A percentile compares a stretch with the other conserved stretches of the same genome.
These are phyloP conservation scores for Lachnellula occidentalis DNA, from an alignment of 2,329 filamentous ascomycete species.

Conservation along the genomic window DNA sequence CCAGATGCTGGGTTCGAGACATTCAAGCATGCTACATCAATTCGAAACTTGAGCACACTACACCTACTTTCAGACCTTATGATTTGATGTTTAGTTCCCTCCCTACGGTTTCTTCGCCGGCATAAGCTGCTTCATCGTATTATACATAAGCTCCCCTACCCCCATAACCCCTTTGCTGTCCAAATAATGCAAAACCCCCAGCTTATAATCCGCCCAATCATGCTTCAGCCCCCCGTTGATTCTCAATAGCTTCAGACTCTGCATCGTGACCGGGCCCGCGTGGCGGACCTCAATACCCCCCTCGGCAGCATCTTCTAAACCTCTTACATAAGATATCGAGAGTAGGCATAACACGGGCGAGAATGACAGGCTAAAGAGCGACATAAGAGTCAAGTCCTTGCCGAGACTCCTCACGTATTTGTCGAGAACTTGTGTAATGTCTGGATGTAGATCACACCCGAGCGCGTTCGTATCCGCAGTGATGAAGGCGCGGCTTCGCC, in stretches of 20 bases:
- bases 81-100: not conserved
- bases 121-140: slow-evolving; percentile 72
- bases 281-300: slow-evolving; percentile 44
- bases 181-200: slow-evolving; percentile 65
- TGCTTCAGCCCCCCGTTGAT: slow-evolving; percentile 60
- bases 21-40: no score
- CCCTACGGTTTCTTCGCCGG: slow-evolving; percentile 24
- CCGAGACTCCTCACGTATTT: slow-evolving; percentile 46
- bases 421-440: slow-evolving; percentile 41
- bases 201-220: slow-evolving; percentile 68
- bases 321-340: slow-evolving; percentile 49
- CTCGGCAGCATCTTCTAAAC: slow-evolving; percentile 50
- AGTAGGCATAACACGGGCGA: slow-evolving; percentile 52
- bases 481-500: slow-evolving; percentile 69
- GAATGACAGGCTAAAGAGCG: slow-evolving; percentile 53
- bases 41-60: no score
- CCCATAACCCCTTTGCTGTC: slow-evolving; percentile 60
- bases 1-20: no score
- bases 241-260: slow-evolving; percentile 56
- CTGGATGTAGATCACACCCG: slow-evolving; percentile 45
- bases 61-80: not conserved
- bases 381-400: slow-evolving; percentile 40
- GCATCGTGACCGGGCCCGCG: slow-evolving; percentile 64
- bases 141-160: slow-evolving; percentile 68
- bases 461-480: slow-evolving; percentile 54